These are phyloP conservation scores for Solanum sejunctum DNA, from an alignment of 257 asterid genomes.

Conservation along the genomic window DNA sequence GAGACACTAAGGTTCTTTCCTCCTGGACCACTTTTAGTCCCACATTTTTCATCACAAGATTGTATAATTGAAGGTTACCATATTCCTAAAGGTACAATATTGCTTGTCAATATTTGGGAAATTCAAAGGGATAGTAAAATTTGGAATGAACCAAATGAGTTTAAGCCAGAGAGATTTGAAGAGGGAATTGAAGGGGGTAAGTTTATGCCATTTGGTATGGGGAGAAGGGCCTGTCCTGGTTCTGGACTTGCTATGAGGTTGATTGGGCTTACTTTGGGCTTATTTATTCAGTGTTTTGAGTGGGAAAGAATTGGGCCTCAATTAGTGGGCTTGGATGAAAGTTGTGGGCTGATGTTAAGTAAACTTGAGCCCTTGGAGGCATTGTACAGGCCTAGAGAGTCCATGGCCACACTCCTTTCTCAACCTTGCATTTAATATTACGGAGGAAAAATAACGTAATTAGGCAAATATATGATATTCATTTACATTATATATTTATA, in stretches of 20 bases:
- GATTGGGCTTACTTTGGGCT: constrained; percentile 28
- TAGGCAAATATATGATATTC: too few relatives aligned
- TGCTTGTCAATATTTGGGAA: constrained; percentile 26
- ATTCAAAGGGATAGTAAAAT: constrained; percentile 12
- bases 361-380: constrained; percentile 25
- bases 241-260: constrained; percentile 22
- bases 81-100: constrained; percentile 9
- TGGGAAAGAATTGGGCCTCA: constrained; percentile 27
- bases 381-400: constrained; percentile 17
- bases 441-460: too few relatives aligned
- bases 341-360: constrained; percentile 17
- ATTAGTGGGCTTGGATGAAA: constrained; percentile 13
- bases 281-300: constrained; percentile 34
- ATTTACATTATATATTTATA: too few relatives aligned
- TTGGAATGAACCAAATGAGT: constrained; percentile 12
- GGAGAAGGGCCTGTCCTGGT: constrained; percentile 46
- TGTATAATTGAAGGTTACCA: constrained; percentile 11
- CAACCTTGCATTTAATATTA: background rate
- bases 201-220: constrained; percentile 29
- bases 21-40: constrained; percentile 19
- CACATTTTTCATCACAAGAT: constrained; percentile 15
- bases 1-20: constrained; percentile 24
- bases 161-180: constrained; percentile 21
- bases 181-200: background rate
- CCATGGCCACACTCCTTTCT: constrained; percentile 5